These are phyloP conservation scores for Ceratobasidium papillatum DNA, from an alignment of 1,284 basidiomycete genomes.

Conservation along the genomic window DNA sequence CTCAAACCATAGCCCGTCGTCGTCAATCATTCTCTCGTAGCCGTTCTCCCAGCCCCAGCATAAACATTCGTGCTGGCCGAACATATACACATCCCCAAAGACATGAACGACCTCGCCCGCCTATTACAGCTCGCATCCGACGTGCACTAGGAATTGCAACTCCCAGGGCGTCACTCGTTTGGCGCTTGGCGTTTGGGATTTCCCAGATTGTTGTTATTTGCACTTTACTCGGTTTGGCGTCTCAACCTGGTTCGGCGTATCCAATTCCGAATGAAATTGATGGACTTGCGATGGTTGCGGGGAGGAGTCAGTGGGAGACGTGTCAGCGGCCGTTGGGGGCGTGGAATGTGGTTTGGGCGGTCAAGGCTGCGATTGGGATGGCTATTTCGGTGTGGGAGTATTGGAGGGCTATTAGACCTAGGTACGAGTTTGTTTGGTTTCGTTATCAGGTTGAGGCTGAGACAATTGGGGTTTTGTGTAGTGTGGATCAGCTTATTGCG, in stretches of 20 bases:
- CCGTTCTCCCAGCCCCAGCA: background rate
- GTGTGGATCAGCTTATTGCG: slow-evolving; percentile 23
- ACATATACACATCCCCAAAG: background rate
- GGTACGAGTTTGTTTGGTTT: slow-evolving; percentile 10
- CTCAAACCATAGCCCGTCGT: background rate
- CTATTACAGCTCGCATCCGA: slow-evolving; percentile 23
- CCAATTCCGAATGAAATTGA: slow-evolving; percentile 12
- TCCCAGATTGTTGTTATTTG: slow-evolving; percentile 7
- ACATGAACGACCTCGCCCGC: slow-evolving; percentile 14
- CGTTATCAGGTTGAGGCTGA: background rate
- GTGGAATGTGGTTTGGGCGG: slow-evolving; percentile 76
- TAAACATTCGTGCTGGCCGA: background rate
- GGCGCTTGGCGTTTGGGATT: slow-evolving; percentile 14
- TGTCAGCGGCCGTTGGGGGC: slow-evolving; percentile 59
- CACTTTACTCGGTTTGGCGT: slow-evolving; percentile 18
- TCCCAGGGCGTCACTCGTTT: slow-evolving; percentile 13
- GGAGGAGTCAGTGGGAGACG: slow-evolving; percentile 42
- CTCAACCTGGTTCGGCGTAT: slow-evolving; percentile 1
- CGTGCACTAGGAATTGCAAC: slow-evolving; percentile 16
- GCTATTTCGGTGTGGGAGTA: slow-evolving; percentile 59
- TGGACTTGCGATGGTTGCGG: background rate
- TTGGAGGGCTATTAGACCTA: slow-evolving; percentile 25
- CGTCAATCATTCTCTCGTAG: background rate
- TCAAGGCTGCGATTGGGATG: slow-evolving; percentile 63
- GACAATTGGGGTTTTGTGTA: background rate